A percentile compares a stretch with the other conserved stretches of the same genome.
Evolutionary conservation across 345 rosid genomes (phyloP).

Genomic region (Linum trigynum): DNA sequence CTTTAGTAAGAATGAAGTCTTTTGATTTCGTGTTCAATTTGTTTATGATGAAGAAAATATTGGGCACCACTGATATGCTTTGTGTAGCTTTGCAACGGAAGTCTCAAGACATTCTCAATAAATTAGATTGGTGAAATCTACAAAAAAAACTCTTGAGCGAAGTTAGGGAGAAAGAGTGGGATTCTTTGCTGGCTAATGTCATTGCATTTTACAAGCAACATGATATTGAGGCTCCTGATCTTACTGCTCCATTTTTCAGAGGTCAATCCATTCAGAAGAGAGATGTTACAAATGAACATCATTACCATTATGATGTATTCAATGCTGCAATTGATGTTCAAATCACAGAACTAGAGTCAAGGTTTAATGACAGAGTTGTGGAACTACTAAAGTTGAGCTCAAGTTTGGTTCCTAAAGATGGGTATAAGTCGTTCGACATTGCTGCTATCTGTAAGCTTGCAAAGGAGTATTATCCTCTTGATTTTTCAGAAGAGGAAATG

Average conservation of each 20-base stretch:
- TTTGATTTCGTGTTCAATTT: conserved; percentile 12
- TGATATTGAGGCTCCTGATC: background rate
- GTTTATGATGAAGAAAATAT: background rate
- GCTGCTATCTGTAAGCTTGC: no score
- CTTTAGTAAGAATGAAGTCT: background rate
- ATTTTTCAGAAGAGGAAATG: no score
- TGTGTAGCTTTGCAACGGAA: conserved; percentile 1
- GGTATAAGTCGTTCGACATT: no score
- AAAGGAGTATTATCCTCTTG: no score
- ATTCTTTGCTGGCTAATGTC: background rate
- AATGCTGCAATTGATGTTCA: no score
- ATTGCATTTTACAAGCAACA: background rate
- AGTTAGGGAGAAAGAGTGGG: background rate
- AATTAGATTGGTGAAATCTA: background rate
- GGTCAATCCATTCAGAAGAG: no score
- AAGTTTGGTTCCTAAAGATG: no score
- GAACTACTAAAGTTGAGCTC: no score
- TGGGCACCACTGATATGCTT: conserved; percentile 2
- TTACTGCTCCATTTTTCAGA: background rate
- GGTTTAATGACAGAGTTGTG: no score
- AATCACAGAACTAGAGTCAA: no score
- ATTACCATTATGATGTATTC: no score
- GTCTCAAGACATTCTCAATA: background rate
- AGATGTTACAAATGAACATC: no score
- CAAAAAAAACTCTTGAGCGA: background rate